phyloP scores from a whole-genome alignment of 192 early-diverging fungal genomes.

The Dissophora ornata region DNA sequence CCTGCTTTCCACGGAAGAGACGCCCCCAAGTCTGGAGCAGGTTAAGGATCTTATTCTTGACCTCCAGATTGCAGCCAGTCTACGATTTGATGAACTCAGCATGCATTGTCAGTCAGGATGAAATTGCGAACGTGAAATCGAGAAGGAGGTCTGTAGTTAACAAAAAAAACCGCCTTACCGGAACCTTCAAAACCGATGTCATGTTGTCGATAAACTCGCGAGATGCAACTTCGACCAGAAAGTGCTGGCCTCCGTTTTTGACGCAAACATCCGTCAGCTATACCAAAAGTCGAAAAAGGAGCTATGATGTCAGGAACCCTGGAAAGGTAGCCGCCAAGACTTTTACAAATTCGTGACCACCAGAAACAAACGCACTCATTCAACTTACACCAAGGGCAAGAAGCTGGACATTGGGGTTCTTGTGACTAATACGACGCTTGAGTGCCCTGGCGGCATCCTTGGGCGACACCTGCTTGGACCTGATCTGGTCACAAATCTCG shows the following conservation, averaged over 20 bases:
- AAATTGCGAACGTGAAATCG: no score
- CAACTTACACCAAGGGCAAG: conserved; percentile 86
- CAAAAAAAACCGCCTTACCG: no score
- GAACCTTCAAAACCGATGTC: conserved; percentile 66
- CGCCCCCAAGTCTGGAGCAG: conserved; percentile 93
- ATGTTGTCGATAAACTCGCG: conserved; percentile 93
- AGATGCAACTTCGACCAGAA: conserved; percentile 87
- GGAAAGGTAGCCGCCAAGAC: no score
- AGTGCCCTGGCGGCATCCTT: conserved; percentile 81
- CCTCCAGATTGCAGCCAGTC: conserved; percentile 76
- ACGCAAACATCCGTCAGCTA: conserved; percentile 92
- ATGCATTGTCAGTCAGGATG: not conserved
- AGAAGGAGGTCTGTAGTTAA: no score
- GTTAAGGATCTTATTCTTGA: conserved; percentile 77
- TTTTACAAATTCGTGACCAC: no score
- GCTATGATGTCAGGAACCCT: no score
- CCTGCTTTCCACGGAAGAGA: conserved; percentile 81
- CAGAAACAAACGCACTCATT: no score
- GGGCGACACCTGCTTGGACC: conserved; percentile 82
- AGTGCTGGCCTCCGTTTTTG: conserved; percentile 92
- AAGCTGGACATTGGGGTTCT: conserved; percentile 96
- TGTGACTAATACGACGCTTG: conserved; percentile 83
- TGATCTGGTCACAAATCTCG: conserved; percentile 94
- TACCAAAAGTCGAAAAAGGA: not conserved
- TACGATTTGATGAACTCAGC: conserved; percentile 12